Percentiles rank a stretch among this genome's conserved stretches.
phyloP scores from a whole-genome alignment of 2,329 filamentous ascomycete genomes.

The Periconia sp. region DNA sequence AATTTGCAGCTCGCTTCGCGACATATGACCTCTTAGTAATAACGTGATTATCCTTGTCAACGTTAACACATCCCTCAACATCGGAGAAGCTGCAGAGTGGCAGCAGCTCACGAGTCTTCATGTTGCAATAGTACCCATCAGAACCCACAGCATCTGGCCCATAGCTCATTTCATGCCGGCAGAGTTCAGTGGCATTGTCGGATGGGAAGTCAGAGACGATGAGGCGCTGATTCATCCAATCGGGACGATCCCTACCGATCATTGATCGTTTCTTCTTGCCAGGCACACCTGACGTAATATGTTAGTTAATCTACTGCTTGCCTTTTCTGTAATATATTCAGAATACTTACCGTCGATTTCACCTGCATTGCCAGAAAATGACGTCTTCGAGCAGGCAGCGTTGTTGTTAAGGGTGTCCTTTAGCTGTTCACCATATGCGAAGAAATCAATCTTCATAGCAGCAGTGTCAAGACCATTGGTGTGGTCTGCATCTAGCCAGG shows the following conservation, averaged over 20 bases:
- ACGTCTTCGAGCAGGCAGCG: neutral
- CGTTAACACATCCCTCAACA: neutral
- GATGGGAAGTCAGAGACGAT: neutral
- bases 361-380: neutral
- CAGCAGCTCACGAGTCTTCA: neutral
- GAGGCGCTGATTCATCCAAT: neutral
- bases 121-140: neutral
- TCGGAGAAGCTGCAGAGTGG: neutral
- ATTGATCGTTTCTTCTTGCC: no score
- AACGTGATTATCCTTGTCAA: neutral
- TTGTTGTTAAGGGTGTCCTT: neutral
- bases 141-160: neutral
- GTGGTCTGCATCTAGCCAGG: neutral
- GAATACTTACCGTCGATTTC: neutral
- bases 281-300: no score
- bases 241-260: neutral
- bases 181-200: neutral
- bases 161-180: neutral
- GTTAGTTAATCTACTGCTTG: no score
- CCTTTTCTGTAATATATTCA: neutral
- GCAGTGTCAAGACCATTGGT: neutral
- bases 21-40: neutral
- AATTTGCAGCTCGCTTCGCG: neutral
- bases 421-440: neutral
- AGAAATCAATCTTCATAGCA: neutral